Conservation (phyloP, 2,329 filamentous ascomycete species). For the Exserohilum rostratum region DNA sequence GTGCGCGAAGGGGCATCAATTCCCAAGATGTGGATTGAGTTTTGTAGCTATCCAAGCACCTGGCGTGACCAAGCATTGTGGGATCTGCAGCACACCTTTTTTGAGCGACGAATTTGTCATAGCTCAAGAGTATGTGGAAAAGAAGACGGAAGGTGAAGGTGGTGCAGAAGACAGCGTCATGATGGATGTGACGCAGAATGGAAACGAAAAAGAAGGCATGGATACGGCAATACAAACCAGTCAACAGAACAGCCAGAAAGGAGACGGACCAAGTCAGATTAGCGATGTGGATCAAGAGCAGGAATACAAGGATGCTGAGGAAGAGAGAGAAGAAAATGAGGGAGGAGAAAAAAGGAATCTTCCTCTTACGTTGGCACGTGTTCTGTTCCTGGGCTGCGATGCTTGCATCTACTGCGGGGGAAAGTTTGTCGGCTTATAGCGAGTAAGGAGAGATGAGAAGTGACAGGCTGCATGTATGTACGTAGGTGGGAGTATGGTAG, state of each 20-base stretch:
- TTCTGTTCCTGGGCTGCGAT: conserved; percentile 46
- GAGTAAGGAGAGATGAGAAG: neutral
- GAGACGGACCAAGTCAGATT: neutral
- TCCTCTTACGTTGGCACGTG: conserved; percentile 32
- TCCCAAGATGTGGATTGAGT: conserved; percentile 61
- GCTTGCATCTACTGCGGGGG: conserved; percentile 48
- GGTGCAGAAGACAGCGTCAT: conserved; percentile 3
- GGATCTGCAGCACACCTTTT: conserved; percentile 58
- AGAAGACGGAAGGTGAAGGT: neutral
- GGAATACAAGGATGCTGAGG: neutral
- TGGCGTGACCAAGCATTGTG: conserved; percentile 60
- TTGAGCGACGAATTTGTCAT: conserved; percentile 52
- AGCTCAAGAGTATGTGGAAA: conserved; percentile 25
- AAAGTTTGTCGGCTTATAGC: conserved; percentile 36
- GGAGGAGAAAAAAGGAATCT: conserved; percentile 3
- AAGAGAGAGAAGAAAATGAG: neutral
- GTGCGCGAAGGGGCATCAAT: conserved; percentile 60
- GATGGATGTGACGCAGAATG: neutral
- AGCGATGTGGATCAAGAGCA: conserved; percentile 2
- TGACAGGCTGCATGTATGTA: neutral
- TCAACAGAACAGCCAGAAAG: neutral
- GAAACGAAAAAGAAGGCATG: neutral
- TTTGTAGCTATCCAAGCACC: conserved; percentile 62
- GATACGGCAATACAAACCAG: neutral
- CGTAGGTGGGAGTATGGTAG: neutral